phyloP scores from a whole-genome alignment of 257 asterid species.

The Galeopsis tetrahit region DNA sequence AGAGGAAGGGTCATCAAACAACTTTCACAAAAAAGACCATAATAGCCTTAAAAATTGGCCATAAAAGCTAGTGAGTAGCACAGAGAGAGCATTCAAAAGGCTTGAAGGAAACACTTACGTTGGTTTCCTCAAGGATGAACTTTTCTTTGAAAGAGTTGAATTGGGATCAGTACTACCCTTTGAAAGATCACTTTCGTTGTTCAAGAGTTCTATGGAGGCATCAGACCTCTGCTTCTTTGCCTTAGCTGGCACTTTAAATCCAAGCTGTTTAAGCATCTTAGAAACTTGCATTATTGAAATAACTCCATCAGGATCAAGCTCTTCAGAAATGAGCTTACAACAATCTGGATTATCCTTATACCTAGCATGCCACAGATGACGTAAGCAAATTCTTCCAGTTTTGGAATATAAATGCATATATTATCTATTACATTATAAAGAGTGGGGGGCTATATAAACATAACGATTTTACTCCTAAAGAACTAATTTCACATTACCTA shows the following conservation, averaged over 20 bases:
- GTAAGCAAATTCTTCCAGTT: conserved; percentile 24
- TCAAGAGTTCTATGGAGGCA: conserved; percentile 35
- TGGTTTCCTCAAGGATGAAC: conserved; percentile 52
- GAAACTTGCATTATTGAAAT: conserved; percentile 59
- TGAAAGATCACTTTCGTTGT: conserved; percentile 35
- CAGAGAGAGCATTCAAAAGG: conserved; percentile 24
- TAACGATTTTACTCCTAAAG: conserved; percentile 17
- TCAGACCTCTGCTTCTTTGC: conserved; percentile 45
- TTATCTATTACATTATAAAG: conserved; percentile 11
- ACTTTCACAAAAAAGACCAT: conserved; percentile 14
- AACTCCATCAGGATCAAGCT: conserved; percentile 62
- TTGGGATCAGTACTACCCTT: conserved; percentile 35
- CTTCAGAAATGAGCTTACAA: conserved; percentile 60
- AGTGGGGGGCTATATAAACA: conserved; percentile 18
- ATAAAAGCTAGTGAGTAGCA: neutral
- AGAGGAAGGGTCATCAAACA: conserved; percentile 24
- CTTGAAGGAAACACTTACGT: conserved; percentile 57
- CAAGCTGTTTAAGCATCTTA: conserved; percentile 58
- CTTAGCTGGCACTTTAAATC: conserved; percentile 56
- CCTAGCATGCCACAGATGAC: conserved; percentile 42
- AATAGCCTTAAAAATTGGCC: too few species aligned
- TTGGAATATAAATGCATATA: conserved; percentile 33
- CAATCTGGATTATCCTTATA: conserved; percentile 64
- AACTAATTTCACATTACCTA: conserved; percentile 11
- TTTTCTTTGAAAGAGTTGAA: conserved; percentile 40